Conservation (phyloP, 2,329 filamentous ascomycete species). For the Aspergillus unguis region DNA sequence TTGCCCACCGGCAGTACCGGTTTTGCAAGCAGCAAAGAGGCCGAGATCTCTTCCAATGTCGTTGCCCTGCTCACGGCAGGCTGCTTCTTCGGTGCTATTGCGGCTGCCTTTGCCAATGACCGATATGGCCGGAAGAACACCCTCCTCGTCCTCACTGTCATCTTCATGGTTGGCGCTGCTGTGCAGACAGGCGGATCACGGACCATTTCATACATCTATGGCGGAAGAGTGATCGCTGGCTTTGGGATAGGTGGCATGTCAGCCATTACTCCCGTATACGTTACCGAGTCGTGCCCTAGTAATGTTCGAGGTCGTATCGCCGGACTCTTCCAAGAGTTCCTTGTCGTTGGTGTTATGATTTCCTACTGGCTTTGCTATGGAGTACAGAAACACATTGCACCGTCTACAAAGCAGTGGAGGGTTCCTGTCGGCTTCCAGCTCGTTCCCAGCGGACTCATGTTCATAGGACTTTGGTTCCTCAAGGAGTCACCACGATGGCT, state of each 20-base stretch:
- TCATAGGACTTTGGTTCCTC: slow-evolving; percentile 50
- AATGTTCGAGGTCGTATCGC: slow-evolving; percentile 34
- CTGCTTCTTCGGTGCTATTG: slow-evolving; percentile 40
- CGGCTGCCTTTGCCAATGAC: slow-evolving; percentile 35
- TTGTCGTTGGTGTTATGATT: slow-evolving; percentile 45
- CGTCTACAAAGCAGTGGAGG: slow-evolving; percentile 50
- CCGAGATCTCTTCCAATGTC: slow-evolving; percentile 39
- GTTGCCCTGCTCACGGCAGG: slow-evolving; percentile 38
- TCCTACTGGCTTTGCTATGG: slow-evolving; percentile 55
- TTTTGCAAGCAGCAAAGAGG: slow-evolving; percentile 32
- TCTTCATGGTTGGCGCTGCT: slow-evolving; percentile 37
- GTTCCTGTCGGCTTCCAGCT: slow-evolving; percentile 53
- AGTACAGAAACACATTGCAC: slow-evolving; percentile 44
- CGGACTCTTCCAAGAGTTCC: slow-evolving; percentile 37
- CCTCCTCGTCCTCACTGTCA: slow-evolving; percentile 31
- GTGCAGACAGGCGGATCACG: slow-evolving; percentile 33
- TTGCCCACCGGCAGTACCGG: slow-evolving; percentile 31
- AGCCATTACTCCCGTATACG: slow-evolving; percentile 38
- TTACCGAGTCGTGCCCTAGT: slow-evolving; percentile 35
- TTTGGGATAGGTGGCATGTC: slow-evolving; percentile 40
- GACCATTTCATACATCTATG: slow-evolving; percentile 34
- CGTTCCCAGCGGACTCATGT: slow-evolving; percentile 50
- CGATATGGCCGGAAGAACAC: slow-evolving; percentile 35
- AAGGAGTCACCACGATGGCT: slow-evolving; percentile 55
- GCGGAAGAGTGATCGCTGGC: slow-evolving; percentile 37